Base-by-base conservation (phyloP, 106 monocot species). In the Dendrobium officinale region DNA sequence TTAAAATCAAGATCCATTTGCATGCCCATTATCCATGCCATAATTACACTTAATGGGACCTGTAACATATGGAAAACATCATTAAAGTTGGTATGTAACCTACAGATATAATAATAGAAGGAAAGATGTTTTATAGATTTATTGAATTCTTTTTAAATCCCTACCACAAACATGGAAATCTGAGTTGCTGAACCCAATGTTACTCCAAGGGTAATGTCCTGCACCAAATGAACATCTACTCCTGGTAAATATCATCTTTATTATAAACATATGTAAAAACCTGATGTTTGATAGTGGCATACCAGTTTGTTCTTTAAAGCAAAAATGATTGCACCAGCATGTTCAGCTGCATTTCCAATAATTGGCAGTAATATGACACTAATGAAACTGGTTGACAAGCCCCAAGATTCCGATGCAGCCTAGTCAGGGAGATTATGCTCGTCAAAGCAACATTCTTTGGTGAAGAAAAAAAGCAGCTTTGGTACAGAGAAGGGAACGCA, bases 201-300 rank as follows among this genome's bases (percentile, higher is more conserved):
- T 31, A 96, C 96, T n/a, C 94, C 96, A 66, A 96, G 83, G 13
- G 94, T 90, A 54, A 96, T 94, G 79, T 94, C 94, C 95, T 95
- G 79, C 29, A 85, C 4, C n/a, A 81, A 19, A 73, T 20, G 19
- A 41, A 44, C 10, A 76, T n/a, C 20, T 64, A 10, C 19, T 55
- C 27, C 6, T 78, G 64, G 10, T 17, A 11, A 1, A 29, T 15
- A 2, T 74, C 42, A 5, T 45, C 45, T 7, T 45, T 9, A 45
- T 45, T 45, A 45, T 45, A 45, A 45, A 0, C 9, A 45, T 45
- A 0, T 45, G 45, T 5, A 45, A 45, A 45, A 45, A 45, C 45
- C 4, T 45, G 45, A 66, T 75, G 13, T 24, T 13, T 41, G 6
- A 13, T 51, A 51, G 4, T 2, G 42, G 44, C 74, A 42, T 84